Base-by-base conservation (phyloP, 768 basidiomycete species). In the Termitomyces sp. region DNA sequence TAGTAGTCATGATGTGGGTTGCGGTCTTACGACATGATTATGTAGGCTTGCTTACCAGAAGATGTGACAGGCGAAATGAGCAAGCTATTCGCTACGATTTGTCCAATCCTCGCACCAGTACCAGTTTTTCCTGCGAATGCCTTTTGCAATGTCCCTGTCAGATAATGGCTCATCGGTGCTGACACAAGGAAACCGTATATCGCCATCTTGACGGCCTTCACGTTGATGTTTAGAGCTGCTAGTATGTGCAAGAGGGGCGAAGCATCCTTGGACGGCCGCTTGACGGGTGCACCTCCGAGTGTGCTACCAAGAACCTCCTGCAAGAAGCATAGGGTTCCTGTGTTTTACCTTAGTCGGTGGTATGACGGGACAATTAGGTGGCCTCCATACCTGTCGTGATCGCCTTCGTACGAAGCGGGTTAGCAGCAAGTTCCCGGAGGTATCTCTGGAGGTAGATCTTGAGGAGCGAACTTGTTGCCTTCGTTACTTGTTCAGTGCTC, bases 241-340 rank as follows among this genome's bases (percentile, higher is more conserved):
- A 88, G 77, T 17, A 73, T 65, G 59, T 80, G 83, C 50, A 76
- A 62, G 58, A 83, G 64, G 22, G 74, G 58, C 2, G 87, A 76
- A 1, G 83, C 80, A 73, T 83, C 71, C 58, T 82, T 83, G 34
- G 78, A 58, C 8, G 79, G 72, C 38, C 68, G 69, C 44, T 68
- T 75, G 9, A 77, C 71, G 7, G 87, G 84, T 45, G 83, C 65
- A 37, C 84, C 78, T 9, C 90, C 87, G 44, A 84, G 68, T 56
- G 87, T 80, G 56, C 84, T 87, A 15, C 87, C 89, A 28, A 93
- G 79, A 40, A 92, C 82, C 70, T 93, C 92, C 69, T 93, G 91
- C 49, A 91, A 68, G 67, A 85, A 85, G 61, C 77, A 85, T 63
- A 86, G 68, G 0, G 76, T 72, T 30, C 68, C 83, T 82, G 55